Conservation (phyloP, 1,284 basidiomycete species). For the Trametes hirsuta region DNA sequence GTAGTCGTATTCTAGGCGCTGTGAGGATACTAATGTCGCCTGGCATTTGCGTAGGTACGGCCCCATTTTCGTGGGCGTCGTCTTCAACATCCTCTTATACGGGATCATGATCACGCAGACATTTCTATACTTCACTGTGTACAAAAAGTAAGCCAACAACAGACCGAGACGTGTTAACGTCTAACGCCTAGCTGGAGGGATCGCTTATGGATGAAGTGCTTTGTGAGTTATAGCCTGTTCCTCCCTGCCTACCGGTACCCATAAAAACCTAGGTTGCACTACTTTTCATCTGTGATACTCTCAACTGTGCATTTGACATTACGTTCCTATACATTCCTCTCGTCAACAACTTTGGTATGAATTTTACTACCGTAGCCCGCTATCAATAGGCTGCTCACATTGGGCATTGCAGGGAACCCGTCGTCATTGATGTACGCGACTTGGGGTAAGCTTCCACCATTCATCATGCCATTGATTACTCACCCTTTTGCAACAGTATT, state of each 20-base stretch:
- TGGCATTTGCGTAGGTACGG: constrained; percentile 35
- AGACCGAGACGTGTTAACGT: not conserved
- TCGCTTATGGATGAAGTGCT: constrained; percentile 38
- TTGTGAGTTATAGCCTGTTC: constrained; percentile 27
- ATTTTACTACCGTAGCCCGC: no score
- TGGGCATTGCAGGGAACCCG: constrained; percentile 24
- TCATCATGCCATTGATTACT: not conserved
- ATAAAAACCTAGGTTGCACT: constrained; percentile 35
- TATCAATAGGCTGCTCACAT: not conserved
- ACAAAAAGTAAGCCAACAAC: constrained; percentile 37
- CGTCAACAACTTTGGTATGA: constrained; percentile 42
- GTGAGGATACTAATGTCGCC: not conserved
- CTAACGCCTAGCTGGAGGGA: constrained; percentile 26
- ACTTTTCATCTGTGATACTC: constrained; percentile 42
- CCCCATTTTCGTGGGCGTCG: constrained; percentile 44
- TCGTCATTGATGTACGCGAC: constrained; percentile 33
- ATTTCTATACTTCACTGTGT: constrained; percentile 44
- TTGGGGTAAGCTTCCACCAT: constrained; percentile 32
- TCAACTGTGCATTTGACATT: constrained; percentile 44
- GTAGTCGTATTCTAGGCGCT: not conserved
- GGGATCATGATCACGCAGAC: constrained; percentile 46
- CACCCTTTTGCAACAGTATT: constrained; percentile 29
- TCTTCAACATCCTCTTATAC: constrained; percentile 44
- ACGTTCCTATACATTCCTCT: constrained; percentile 41
- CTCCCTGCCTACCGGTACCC: not conserved